A percentile compares a stretch with the other conserved stretches of the same genome.
phyloP scores from a whole-genome alignment of 2,329 filamentous ascomycete genomes.

The Pseudogymnoascus sp. region DNA sequence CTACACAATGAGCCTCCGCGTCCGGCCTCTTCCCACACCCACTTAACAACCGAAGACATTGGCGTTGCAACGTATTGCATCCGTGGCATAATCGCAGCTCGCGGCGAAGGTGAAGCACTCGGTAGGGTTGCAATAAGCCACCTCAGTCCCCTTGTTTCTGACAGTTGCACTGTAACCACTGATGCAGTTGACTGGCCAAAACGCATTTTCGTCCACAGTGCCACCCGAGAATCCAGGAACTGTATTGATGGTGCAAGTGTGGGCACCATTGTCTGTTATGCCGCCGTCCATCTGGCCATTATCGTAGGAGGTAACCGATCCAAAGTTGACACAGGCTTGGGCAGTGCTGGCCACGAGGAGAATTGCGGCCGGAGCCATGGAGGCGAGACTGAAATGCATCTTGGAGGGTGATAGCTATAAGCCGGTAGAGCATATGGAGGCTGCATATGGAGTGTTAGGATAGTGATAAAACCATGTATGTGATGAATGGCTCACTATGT shows the following conservation, averaged over 20 bases:
- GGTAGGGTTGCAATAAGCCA: background rate
- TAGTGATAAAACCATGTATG: background rate
- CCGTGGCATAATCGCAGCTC: background rate
- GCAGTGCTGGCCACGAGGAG: background rate
- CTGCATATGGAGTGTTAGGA: background rate
- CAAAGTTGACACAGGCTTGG: background rate
- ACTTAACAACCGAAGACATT: background rate
- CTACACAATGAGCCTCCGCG: background rate
- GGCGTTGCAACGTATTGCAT: background rate
- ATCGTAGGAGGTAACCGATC: background rate
- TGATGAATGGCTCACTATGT: background rate
- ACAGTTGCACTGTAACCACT: background rate
- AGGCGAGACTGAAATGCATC: background rate
- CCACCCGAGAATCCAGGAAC: background rate
- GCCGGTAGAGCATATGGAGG: background rate
- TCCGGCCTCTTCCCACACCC: background rate
- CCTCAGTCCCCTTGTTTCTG: background rate
- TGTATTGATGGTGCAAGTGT: background rate
- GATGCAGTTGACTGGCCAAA: background rate
- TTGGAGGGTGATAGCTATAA: background rate
- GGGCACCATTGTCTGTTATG: background rate
- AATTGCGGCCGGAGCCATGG: background rate
- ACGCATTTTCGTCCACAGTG: background rate
- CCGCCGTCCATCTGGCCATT: background rate
- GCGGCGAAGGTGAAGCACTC: background rate